phyloP scores from a whole-genome alignment of 306 rosid genomes.

The Quercus agrifolia region DNA sequence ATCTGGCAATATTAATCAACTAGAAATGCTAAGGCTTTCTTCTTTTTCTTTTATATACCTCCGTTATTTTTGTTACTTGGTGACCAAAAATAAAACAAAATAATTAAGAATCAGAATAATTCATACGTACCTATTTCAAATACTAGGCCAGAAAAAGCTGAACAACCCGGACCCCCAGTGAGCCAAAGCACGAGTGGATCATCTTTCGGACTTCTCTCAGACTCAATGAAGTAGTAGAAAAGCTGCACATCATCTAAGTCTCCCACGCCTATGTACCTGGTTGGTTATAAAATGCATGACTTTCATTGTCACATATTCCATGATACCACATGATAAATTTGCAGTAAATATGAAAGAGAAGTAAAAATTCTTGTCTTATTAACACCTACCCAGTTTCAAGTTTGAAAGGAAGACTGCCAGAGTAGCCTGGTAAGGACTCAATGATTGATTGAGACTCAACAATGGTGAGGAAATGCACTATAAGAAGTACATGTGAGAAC shows the following conservation, averaged over 20 bases:
- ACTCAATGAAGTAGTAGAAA: slow-evolving; percentile 5
- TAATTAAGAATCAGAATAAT: too few relatives aligned
- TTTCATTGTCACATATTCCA: neutral
- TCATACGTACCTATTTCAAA: slow-evolving; percentile 9
- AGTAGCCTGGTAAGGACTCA: neutral
- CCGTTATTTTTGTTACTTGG: too few relatives aligned
- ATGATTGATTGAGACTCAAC: neutral
- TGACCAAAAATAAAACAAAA: too few relatives aligned
- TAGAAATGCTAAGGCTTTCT: too few relatives aligned
- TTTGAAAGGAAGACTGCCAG: neutral
- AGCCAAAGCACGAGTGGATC: slow-evolving; percentile 24
- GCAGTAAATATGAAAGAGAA: neutral
- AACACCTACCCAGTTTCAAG: neutral
- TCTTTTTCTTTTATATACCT: too few relatives aligned
- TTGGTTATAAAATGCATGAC: neutral
- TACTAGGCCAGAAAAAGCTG: slow-evolving; percentile 10
- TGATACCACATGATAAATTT: neutral
- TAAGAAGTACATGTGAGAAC: neutral
- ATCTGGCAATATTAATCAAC: too few relatives aligned
- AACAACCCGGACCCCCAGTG: slow-evolving; percentile 24
- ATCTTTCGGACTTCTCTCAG: slow-evolving; percentile 9
- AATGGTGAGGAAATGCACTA: neutral
- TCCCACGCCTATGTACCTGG: slow-evolving; percentile 15
- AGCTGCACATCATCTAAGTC: neutral
- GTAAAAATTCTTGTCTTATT: neutral